Base-by-base conservation (phyloP, 257 asterid genomes). In the Salvia splendens region DNA sequence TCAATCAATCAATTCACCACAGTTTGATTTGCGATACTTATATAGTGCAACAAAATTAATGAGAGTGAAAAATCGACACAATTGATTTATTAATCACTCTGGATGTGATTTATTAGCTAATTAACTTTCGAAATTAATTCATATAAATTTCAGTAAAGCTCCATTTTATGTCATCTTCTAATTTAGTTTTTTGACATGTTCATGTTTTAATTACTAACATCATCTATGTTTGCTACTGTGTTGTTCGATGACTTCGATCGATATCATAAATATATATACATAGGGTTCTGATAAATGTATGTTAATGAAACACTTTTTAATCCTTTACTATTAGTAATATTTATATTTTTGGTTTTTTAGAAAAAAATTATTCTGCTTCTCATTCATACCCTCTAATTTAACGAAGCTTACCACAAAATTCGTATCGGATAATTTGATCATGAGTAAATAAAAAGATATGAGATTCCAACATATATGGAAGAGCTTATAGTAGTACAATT, bases 401-500 rank as follows among this genome's bases (percentile, higher is more conserved):
- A 63, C 6, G n/a, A 52, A 52, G 65, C 50, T 61, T 61, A 53
- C 8, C 49, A 33, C 54, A 16, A 66, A 56, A 69, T 54, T 58
- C 55, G 47, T 52, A 51, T 57, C 50, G 57, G 75, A 77, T 77
- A 77, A 70, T 51, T 80, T 67, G 58, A 80, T 56, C 55, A 4
- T 10, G 45, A 3, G 0, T 33, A 33, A 2, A 24, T 73, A 64
- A 58, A 47, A 57, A 61, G 50, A 73, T 74, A 68, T 47, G 65
- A 57, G 75, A 69, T 62, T 66, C 81, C 85, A 62, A 75, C 85
- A 62, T 78, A 46, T 64, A 65, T 64, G 85, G 81, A 78, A 72
- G 83, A 72, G 81, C 78, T 77, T 38, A 59, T 70, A 24, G 75
- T 73, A 56, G 30, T 24, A 42, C 7, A 35, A 36, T 65, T 40